A percentile compares a stretch with the other conserved stretches of the same genome.
These are phyloP conservation scores for Stachybotrys elegans DNA, from an alignment of 2,329 filamentous ascomycete species.

Conservation along the genomic window DNA sequence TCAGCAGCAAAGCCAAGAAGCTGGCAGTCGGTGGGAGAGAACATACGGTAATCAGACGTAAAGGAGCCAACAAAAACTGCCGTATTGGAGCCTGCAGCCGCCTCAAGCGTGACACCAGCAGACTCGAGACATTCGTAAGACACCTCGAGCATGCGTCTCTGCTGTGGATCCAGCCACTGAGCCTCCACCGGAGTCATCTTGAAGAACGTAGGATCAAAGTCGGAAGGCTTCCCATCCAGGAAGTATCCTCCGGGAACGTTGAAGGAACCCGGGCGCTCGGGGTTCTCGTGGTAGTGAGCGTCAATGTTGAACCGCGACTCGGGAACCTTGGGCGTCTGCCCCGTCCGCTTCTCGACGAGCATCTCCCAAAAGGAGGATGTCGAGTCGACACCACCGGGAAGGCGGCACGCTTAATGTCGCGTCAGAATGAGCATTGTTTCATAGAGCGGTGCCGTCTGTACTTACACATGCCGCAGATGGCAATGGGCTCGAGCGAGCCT, in stretches of 20 bases:
- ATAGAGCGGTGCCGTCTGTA: background rate
- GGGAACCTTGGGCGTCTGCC: conserved; percentile 8
- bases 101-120: background rate
- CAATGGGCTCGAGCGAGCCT: background rate
- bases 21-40: background rate
- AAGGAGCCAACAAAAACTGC: background rate
- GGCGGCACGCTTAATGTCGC: background rate
- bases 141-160: background rate
- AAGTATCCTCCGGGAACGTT: conserved; percentile 16
- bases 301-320: conserved; percentile 16
- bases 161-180: background rate
- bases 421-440: background rate
- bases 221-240: conserved; percentile 7
- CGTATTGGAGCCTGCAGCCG: background rate
- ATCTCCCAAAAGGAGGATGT: background rate
- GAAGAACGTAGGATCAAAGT: background rate
- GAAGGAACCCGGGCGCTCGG: conserved; percentile 12
- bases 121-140: background rate
- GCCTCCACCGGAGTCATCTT: background rate
- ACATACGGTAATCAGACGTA: background rate
- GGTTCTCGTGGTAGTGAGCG: conserved; percentile 7
- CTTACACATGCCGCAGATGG: conserved; percentile 1
- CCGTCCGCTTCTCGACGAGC: background rate
- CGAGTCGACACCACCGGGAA: background rate
- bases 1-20: background rate